phyloP scores from a whole-genome alignment of 768 basidiomycete species.

The Nevesoporus exiguus region DNA sequence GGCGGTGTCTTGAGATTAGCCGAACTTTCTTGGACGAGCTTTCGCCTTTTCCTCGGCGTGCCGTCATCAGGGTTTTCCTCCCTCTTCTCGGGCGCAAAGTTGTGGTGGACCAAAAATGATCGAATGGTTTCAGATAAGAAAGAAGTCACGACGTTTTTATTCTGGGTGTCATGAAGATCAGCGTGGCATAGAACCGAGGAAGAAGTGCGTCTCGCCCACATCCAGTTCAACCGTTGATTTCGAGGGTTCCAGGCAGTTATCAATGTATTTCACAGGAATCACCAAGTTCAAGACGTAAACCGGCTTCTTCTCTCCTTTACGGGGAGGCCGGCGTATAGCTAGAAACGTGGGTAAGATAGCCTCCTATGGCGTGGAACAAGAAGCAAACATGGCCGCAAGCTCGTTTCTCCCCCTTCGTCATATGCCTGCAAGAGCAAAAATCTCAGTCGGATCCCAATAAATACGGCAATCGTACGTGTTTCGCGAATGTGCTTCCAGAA shows the following conservation, averaged over 20 bases:
- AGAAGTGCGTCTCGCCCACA: conserved; percentile 39
- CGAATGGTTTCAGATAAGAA: conserved; percentile 60
- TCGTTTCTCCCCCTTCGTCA: conserved; percentile 58
- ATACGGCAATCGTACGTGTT: conserved; percentile 48
- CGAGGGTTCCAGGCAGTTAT: conserved; percentile 77
- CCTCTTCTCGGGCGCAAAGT: conserved; percentile 41
- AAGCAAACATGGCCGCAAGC: conserved; percentile 20
- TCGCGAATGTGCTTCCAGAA: conserved; percentile 65
- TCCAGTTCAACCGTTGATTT: conserved; percentile 66
- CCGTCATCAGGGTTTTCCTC: conserved; percentile 16
- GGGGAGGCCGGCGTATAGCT: conserved; percentile 70
- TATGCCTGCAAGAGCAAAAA: conserved; percentile 48
- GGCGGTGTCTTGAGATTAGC: conserved; percentile 7
- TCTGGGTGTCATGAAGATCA: conserved; percentile 37
- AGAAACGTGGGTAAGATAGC: conserved; percentile 6
- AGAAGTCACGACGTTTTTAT: conserved; percentile 49
- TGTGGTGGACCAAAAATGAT: conserved; percentile 60
- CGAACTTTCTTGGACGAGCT: conserved; percentile 27
- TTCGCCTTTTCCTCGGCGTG: conserved; percentile 53
- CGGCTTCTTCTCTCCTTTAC: conserved; percentile 73
- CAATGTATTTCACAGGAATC: conserved; percentile 62
- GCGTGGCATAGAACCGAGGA: conserved; percentile 8
- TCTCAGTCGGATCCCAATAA: conserved; percentile 4
- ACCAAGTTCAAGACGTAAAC: conserved; percentile 80
- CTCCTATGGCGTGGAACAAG: conserved; percentile 10